A percentile compares a stretch with the other conserved stretches of the same genome.
Evolutionary conservation across 2,329 filamentous ascomycete genomes (phyloP).

Genomic region (Pseudocercospora crystallina): DNA sequence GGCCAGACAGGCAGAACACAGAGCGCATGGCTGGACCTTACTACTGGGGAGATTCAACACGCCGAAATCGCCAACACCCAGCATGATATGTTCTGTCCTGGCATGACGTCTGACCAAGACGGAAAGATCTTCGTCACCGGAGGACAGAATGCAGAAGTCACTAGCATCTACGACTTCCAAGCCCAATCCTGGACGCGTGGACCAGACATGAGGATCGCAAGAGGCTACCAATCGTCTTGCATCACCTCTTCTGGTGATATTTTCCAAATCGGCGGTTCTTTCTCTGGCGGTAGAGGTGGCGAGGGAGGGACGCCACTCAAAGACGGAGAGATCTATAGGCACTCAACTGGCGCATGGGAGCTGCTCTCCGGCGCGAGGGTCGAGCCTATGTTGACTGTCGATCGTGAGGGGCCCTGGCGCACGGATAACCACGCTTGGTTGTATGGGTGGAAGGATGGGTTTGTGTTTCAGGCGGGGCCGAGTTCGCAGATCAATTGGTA

Average conservation of each 20-base stretch:
- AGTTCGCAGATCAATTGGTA: slow-evolving; percentile 60
- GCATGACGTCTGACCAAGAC: slow-evolving; percentile 51
- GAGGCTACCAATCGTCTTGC: slow-evolving; percentile 55
- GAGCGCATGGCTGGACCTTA: too few relatives aligned
- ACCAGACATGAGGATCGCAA: slow-evolving; percentile 47
- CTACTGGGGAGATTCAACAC: too few relatives aligned
- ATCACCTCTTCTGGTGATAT: slow-evolving; percentile 55
- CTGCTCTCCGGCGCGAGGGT: slow-evolving; percentile 44
- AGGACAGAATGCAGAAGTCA: slow-evolving; percentile 51
- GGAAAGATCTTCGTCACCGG: slow-evolving; percentile 56
- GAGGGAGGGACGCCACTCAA: slow-evolving; percentile 37
- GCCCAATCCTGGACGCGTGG: slow-evolving; percentile 42
- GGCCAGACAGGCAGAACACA: too few relatives aligned
- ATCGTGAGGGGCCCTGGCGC: slow-evolving; percentile 47
- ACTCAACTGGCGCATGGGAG: slow-evolving; percentile 49
- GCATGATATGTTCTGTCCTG: slow-evolving; percentile 60
- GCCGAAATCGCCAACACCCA: slow-evolving; percentile 9
- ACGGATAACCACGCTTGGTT: slow-evolving; percentile 58
- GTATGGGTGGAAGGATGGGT: slow-evolving; percentile 50
- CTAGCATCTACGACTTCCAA: slow-evolving; percentile 49
- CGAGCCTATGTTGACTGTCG: slow-evolving; percentile 41
- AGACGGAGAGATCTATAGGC: slow-evolving; percentile 57
- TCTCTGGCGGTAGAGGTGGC: slow-evolving; percentile 49
- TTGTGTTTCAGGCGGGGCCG: slow-evolving; percentile 58
- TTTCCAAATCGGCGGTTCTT: slow-evolving; percentile 61